Percentiles rank a stretch among this genome's conserved stretches.
phyloP scores from a whole-genome alignment of 352 stramenopile species.

The Globisporangium middletonii region DNA sequence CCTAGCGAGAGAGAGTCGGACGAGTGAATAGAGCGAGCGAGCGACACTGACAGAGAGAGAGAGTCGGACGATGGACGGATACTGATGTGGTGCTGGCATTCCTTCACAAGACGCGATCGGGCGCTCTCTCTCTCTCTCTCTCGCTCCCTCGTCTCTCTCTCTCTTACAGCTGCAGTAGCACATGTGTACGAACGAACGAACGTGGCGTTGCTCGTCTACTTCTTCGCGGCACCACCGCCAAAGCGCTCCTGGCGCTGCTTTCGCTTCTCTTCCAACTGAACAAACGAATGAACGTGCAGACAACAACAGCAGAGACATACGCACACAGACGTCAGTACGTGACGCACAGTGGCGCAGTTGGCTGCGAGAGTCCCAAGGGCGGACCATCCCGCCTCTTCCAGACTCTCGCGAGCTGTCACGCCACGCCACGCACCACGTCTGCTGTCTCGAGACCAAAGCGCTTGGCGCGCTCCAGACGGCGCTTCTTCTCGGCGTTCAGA shows the following conservation, averaged over 20 bases:
- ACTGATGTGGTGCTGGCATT: neutral
- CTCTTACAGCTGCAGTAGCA: too few relatives aligned
- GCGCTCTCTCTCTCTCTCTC: too few relatives aligned
- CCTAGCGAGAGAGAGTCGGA: neutral
- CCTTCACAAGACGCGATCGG: too few relatives aligned
- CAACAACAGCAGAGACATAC: neutral
- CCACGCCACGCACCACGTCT: slow-evolving; percentile 51
- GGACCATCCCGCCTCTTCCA: neutral
- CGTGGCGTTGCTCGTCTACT: neutral
- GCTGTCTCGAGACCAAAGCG: slow-evolving; percentile 78
- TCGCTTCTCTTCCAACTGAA: slow-evolving; percentile 69
- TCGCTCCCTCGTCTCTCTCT: too few relatives aligned
- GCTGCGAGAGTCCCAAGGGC: neutral
- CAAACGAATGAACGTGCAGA: slow-evolving; percentile 10
- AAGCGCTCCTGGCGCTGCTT: slow-evolving; percentile 73
- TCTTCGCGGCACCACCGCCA: slow-evolving; percentile 14
- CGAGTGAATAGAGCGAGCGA: neutral
- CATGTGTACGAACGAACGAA: neutral
- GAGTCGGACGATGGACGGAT: neutral
- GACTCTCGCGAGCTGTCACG: neutral
- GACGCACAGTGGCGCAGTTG: neutral
- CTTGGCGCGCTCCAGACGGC: slow-evolving; percentile 75
- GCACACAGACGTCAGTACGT: neutral
- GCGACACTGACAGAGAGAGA: neutral
- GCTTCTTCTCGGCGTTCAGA: slow-evolving; percentile 75